phyloP scores from a whole-genome alignment of 2,329 filamentous ascomycete species.

The Neofusicoccum sp. region DNA sequence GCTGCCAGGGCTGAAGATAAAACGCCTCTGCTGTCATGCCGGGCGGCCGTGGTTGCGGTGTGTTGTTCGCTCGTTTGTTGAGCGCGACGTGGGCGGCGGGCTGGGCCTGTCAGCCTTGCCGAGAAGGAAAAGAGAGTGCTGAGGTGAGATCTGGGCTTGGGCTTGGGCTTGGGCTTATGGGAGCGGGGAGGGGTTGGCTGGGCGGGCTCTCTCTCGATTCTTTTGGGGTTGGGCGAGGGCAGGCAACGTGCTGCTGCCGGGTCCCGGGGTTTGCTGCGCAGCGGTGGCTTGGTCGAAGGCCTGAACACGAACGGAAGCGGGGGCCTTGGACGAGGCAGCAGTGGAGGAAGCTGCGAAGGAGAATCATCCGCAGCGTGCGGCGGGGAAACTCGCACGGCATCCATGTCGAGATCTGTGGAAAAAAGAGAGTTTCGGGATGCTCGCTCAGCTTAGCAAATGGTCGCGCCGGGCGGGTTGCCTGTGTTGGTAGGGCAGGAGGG shows the following conservation, averaged over 20 bases:
- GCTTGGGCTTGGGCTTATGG: slow-evolving; percentile 6
- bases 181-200: neutral
- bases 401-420: neutral
- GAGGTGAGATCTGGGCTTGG: slow-evolving; percentile 14
- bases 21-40: slow-evolving; percentile 7
- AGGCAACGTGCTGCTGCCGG: neutral
- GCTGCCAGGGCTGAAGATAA: neutral
- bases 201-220: too few relatives aligned
- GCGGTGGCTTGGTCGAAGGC: neutral
- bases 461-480: neutral
- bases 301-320: slow-evolving; percentile 6
- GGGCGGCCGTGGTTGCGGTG: neutral
- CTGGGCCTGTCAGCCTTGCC: slow-evolving; percentile 11
- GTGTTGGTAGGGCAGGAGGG: neutral
- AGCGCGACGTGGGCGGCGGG: neutral
- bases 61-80: neutral
- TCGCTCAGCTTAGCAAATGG: neutral
- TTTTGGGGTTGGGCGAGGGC: neutral
- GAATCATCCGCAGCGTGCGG: too few relatives aligned
- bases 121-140: slow-evolving; percentile 4
- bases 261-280: neutral
- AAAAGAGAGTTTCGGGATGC: neutral
- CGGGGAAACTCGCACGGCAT: too few relatives aligned
- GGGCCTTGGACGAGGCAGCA: neutral
- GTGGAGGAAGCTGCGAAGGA: too few relatives aligned